Conservation (phyloP, 2,329 filamentous ascomycete species). For the Pseudomassariella vexata region DNA sequence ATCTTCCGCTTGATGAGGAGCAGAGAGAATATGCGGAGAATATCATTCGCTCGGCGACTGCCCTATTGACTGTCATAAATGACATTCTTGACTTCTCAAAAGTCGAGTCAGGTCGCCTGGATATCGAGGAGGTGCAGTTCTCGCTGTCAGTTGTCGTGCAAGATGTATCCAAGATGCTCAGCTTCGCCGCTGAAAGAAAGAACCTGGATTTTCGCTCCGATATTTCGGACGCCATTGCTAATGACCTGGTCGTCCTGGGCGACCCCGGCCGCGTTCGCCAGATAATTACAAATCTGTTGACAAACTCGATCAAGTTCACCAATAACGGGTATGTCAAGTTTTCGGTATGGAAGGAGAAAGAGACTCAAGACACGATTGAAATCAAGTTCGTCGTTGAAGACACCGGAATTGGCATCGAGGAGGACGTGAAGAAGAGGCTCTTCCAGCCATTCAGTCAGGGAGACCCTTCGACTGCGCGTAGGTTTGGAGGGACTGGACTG, state of each 20-base stretch:
- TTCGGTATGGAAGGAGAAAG: conserved; percentile 55
- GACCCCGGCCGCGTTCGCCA: conserved; percentile 81
- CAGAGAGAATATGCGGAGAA: conserved; percentile 72
- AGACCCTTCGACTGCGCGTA: conserved; percentile 70
- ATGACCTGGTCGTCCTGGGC: conserved; percentile 73
- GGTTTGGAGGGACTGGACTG: conserved; percentile 74
- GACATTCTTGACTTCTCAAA: conserved; percentile 90
- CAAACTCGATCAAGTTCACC: conserved; percentile 73
- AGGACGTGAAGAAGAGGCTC: conserved; percentile 65
- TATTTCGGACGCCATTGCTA: conserved; percentile 55
- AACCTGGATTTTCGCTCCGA: conserved; percentile 66
- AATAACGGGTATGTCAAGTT: conserved; percentile 63
- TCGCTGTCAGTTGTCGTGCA: conserved; percentile 66
- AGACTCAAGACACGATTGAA: conserved; percentile 58
- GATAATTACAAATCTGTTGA: conserved; percentile 74
- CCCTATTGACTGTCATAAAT: conserved; percentile 80
- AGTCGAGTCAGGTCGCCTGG: conserved; percentile 69
- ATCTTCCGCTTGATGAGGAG: conserved; percentile 62
- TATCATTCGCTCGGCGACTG: conserved; percentile 74
- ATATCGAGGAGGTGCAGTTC: conserved; percentile 78
- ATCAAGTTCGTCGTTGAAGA: conserved; percentile 71
- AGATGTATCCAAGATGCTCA: conserved; percentile 82
- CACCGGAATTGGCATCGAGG: conserved; percentile 76
- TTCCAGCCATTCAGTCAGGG: conserved; percentile 81
- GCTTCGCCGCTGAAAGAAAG: conserved; percentile 77